Conservation (phyloP, 352 stramenopile species). For the Paralagenidium karlingii region DNA sequence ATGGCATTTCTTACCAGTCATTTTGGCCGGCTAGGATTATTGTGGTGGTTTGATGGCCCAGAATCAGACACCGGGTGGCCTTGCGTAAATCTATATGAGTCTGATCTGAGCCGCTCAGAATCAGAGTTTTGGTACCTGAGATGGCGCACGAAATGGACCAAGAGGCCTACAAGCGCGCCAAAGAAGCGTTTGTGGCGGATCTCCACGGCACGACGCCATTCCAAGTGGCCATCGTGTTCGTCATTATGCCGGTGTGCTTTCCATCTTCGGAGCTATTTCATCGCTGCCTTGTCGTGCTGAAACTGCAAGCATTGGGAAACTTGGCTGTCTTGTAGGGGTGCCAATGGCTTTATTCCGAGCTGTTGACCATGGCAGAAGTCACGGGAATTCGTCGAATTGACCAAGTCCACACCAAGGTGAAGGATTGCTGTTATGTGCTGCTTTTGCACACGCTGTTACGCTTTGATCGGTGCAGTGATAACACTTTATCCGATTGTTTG, state of each 20-base stretch:
- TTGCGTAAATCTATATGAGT: too few species aligned
- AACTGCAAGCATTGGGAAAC: background rate
- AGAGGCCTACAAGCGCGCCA: conserved; percentile 74
- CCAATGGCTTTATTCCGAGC: conserved; percentile 79
- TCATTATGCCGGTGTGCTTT: conserved; percentile 53
- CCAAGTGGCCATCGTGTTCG: conserved; percentile 69
- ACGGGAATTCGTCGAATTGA: conserved; percentile 36
- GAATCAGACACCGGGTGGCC: too few species aligned
- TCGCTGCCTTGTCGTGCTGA: background rate
- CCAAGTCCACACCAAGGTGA: too few species aligned
- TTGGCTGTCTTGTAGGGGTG: background rate
- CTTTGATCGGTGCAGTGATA: background rate
- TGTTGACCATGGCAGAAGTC: conserved; percentile 65
- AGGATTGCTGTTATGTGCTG: too few species aligned
- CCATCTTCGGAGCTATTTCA: too few species aligned
- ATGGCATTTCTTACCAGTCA: too few species aligned
- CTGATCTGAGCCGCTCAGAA: too few species aligned
- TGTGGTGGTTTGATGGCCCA: too few species aligned
- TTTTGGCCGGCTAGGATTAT: too few species aligned
- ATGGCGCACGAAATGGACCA: conserved; percentile 17
- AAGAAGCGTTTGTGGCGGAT: conserved; percentile 68
- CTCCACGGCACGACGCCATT: conserved; percentile 49
- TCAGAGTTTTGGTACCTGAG: too few species aligned
- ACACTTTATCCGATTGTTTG: too few species aligned
- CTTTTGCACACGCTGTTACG: background rate